Evolutionary conservation across 1,139 yeast genomes (phyloP).

Genomic region (Suhomyces guaymorum): DNA sequence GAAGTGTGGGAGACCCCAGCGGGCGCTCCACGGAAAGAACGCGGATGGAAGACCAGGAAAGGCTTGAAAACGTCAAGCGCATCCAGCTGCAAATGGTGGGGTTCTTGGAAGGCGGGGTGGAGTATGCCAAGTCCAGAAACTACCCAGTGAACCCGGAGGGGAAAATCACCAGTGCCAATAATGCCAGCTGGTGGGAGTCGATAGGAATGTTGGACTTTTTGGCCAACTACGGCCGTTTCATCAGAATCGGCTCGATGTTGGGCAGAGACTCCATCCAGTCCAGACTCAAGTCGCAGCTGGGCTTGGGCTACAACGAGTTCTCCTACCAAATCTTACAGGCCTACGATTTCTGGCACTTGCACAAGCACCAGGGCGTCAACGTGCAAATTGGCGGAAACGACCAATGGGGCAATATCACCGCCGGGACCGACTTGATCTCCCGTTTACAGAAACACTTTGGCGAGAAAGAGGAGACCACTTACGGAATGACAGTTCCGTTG

Average conservation of each 20-base stretch:
- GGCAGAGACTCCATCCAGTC: constrained; percentile 85
- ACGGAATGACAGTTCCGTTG: constrained; percentile 87
- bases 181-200: constrained; percentile 83
- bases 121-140: constrained; percentile 59
- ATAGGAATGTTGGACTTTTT: constrained; percentile 76
- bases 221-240: constrained; percentile 73
- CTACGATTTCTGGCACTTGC: constrained; percentile 86
- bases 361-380: constrained; percentile 56
- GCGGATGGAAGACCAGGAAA: constrained; percentile 50
- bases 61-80: constrained; percentile 57
- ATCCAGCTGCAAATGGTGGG: constrained; percentile 62
- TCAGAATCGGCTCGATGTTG: constrained; percentile 84
- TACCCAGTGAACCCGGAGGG: constrained; percentile 43
- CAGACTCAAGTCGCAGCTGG: constrained; percentile 65
- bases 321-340: constrained; percentile 93
- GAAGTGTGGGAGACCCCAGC: constrained; percentile 95
- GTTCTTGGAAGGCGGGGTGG: constrained; percentile 65
- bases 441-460: constrained; percentile 44
- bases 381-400: constrained; percentile 96
- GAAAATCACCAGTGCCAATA: constrained; percentile 52
- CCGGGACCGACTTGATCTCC: constrained; percentile 86
- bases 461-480: constrained; percentile 33
- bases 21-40: constrained; percentile 80
- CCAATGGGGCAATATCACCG: constrained; percentile 98
- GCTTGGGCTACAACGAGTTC: constrained; percentile 91